Evolutionary conservation across 176 grass and related monocot genomes (phyloP), one percentile per base, ranked within the genome.

Genomic region (Thalia dealbata): DNA sequence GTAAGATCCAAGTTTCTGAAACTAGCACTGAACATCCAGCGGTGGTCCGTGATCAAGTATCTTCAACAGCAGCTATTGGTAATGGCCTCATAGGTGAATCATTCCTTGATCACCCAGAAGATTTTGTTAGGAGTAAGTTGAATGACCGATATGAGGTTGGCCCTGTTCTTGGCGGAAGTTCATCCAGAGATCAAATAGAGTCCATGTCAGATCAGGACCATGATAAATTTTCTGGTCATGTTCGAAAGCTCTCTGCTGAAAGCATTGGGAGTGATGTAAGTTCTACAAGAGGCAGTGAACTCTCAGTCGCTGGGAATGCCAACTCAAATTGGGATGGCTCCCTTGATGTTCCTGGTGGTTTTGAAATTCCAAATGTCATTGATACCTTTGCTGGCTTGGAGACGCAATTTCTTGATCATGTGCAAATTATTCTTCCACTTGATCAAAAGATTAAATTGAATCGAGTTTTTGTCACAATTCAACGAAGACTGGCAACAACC

Each of bases 181-280:
- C 77, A 70, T 85, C 76, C 1, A 55, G 29, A 35, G 68, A 65
- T 2, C 54, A 62, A 71, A 79, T 72, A 67, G 86, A 81, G 30
- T 72, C 80, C 32, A 51, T 74, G 61, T 86, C 90, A 68, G 83
- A 86, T 84, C 81, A 86, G 21, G 83, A 86, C 46, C 70, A 10
- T 50, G 81, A 88, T 72, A 84, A 79, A 76, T 64, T 81, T 52
- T 68, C 68, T 29, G 83, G 81, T 21, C 95, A 99, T 84, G 60
- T 74, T 69, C 82, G 95, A 79, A 99, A 83, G 74, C 74, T 85
- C 61, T 99, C 95, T 85, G 65, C 90, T 62, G 95, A 99, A 86
- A 99, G 90, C 76, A 78, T 93, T 72, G 87, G 84, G 9, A 99
- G 95, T 78, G 95, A 99, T 83, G 80, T 84, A 74, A 99, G 95